Percentiles rank a stretch among this genome's conserved stretches.
phyloP scores from a whole-genome alignment of 768 basidiomycete genomes.

The Termitomyces sp. region DNA sequence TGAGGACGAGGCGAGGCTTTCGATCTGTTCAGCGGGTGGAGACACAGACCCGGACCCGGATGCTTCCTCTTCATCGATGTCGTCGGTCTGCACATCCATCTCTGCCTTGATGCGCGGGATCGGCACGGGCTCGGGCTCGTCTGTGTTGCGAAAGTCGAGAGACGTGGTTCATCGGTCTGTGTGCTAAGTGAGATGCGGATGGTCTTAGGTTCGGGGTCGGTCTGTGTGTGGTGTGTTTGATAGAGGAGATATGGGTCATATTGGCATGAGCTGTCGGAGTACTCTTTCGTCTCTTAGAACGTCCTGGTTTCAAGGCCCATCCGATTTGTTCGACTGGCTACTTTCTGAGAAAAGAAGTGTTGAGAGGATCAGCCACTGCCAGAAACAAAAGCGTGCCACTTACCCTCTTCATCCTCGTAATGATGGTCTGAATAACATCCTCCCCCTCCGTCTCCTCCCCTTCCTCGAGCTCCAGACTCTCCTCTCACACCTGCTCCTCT shows the following conservation, averaged over 20 bases:
- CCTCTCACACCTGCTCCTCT: constrained; percentile 29
- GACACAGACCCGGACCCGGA: constrained; percentile 41
- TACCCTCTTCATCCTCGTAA: constrained; percentile 79
- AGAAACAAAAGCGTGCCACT: constrained; percentile 14
- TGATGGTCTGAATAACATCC: constrained; percentile 84
- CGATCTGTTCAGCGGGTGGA: constrained; percentile 38
- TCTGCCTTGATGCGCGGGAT: constrained; percentile 40
- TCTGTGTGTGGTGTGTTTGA: constrained; percentile 49
- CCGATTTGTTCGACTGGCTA: constrained; percentile 56
- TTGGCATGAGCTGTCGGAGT: constrained; percentile 70
- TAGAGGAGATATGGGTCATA: constrained; percentile 58
- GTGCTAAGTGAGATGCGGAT: constrained; percentile 42
- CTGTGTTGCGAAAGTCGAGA: constrained; percentile 24
- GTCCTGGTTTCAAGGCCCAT: constrained; percentile 35
- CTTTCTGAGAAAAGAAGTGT: constrained; percentile 45
- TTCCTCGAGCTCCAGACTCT: constrained; percentile 34
- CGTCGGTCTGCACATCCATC: constrained; percentile 67
- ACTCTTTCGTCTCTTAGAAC: constrained; percentile 71
- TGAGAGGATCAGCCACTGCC: constrained; percentile 5
- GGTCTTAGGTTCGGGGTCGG: constrained; percentile 54
- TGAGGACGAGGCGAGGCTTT: constrained; percentile 68
- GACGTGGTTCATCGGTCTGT: constrained; percentile 51
- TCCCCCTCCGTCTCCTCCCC: constrained; percentile 63
- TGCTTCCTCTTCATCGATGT: constrained; percentile 26
- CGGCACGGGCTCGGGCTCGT: constrained; percentile 30